A percentile compares a stretch with the other conserved stretches of the same genome.
These are phyloP conservation scores for Saussurea involucrata DNA, from an alignment of 129 eudicot genomes.

Conservation along the genomic window DNA sequence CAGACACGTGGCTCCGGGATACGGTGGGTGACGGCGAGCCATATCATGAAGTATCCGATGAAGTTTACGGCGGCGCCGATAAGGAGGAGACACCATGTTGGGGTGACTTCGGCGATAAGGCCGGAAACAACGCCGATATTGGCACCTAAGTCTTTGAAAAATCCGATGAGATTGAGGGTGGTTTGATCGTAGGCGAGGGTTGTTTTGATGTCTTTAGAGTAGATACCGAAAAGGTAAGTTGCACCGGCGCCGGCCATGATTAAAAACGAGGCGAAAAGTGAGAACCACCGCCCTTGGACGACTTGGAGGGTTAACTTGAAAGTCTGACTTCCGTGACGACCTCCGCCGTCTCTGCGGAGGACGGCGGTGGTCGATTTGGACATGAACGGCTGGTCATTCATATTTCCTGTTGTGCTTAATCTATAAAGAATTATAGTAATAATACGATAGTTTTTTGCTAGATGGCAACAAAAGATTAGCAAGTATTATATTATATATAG, in stretches of 20 bases:
- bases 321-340: not conserved
- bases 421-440: too few species aligned
- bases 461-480: too few species aligned
- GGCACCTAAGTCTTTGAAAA: conserved; percentile 79
- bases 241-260: conserved; percentile 91
- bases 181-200: conserved; percentile 74
- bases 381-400: too few species aligned
- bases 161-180: conserved; percentile 72
- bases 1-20: conserved; percentile 56
- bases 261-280: conserved; percentile 65
- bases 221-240: conserved; percentile 71
- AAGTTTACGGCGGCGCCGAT: conserved; percentile 69
- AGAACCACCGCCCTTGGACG: conserved; percentile 77
- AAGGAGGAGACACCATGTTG: conserved; percentile 69
- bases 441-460: too few species aligned
- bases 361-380: not conserved
- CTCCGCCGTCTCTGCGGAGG: not conserved
- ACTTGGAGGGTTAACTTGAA: conserved; percentile 27
- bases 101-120: conserved; percentile 62
- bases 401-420: too few species aligned
- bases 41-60: conserved; percentile 79
- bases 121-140: conserved; percentile 81
- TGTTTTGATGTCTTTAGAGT: conserved; percentile 79
- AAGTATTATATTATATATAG: too few species aligned
- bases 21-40: conserved; percentile 56